Evolutionary conservation across 139 green algal species (phyloP).

Genomic region (Edaphochlamys debaryana): DNA sequence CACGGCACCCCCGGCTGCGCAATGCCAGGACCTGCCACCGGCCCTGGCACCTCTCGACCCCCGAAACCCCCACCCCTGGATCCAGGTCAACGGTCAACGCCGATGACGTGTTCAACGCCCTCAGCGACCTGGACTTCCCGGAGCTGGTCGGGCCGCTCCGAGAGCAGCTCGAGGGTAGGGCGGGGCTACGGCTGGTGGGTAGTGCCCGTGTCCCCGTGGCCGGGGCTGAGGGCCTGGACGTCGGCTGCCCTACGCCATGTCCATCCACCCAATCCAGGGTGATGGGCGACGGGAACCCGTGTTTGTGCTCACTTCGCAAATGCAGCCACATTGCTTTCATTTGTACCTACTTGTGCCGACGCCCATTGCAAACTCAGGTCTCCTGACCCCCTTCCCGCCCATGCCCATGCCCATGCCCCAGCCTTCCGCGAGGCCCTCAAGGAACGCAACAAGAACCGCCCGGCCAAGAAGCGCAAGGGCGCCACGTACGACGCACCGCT

Average conservation of each 20-base stretch:
- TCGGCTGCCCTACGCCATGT: background rate
- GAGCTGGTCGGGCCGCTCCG: constrained; percentile 77
- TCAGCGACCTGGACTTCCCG: constrained; percentile 86
- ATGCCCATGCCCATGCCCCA: background rate
- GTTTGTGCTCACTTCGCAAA: too few relatives aligned
- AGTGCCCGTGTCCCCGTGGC: background rate
- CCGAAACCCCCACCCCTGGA: too few relatives aligned
- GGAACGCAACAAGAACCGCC: constrained; percentile 35
- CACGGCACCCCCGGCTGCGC: too few relatives aligned
- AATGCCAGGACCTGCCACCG: too few relatives aligned
- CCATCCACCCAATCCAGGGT: background rate
- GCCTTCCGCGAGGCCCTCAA: constrained; percentile 28
- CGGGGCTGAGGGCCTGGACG: background rate
- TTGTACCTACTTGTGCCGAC: background rate
- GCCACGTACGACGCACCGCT: background rate
- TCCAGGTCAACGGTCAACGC: constrained; percentile 49
- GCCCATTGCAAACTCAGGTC: background rate
- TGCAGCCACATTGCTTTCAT: background rate
- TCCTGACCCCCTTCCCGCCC: background rate
- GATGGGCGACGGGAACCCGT: too few relatives aligned
- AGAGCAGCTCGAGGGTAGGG: constrained; percentile 73
- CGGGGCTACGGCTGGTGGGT: background rate
- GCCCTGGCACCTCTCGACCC: too few relatives aligned
- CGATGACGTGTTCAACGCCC: constrained; percentile 81
- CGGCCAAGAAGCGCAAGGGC: constrained; percentile 31